phyloP scores from a whole-genome alignment of 352 stramenopile species.

The Globisporangium okanoganense region DNA sequence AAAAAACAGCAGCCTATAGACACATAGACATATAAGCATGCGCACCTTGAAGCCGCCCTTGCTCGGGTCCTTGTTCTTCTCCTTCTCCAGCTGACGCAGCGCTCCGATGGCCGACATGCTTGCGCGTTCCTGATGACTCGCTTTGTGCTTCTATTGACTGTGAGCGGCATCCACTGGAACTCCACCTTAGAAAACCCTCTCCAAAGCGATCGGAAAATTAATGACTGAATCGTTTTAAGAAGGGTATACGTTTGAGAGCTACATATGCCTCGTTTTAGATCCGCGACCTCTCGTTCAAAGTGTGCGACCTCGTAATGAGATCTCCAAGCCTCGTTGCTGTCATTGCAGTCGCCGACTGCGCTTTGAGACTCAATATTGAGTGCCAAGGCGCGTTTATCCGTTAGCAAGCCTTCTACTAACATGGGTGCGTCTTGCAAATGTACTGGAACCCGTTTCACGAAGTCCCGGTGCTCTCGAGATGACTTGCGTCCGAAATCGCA shows the following conservation, averaged over 20 bases:
- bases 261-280: too few species aligned
- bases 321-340: too few species aligned
- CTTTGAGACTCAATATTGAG: too few species aligned
- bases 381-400: too few species aligned
- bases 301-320: too few species aligned
- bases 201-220: constrained; percentile 5
- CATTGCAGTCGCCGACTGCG: too few species aligned
- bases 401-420: too few species aligned
- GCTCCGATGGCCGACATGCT: constrained; percentile 82
- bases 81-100: constrained; percentile 81
- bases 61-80: constrained; percentile 67
- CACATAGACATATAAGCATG: neutral
- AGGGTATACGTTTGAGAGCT: neutral
- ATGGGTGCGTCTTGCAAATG: too few species aligned
- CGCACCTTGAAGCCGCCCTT: constrained; percentile 56
- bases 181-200: constrained; percentile 4
- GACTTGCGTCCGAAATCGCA: too few species aligned
- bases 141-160: constrained; percentile 16
- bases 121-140: constrained; percentile 14
- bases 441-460: too few species aligned
- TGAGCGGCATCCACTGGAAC: neutral
- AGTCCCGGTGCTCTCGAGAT: too few species aligned
- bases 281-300: too few species aligned
- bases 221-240: neutral
- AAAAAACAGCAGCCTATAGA: neutral